A percentile compares a stretch with the other conserved stretches of the same genome.
Conservation (phyloP, 2,329 filamentous ascomycete species). For the Aspergillus puulaauensis region DNA sequence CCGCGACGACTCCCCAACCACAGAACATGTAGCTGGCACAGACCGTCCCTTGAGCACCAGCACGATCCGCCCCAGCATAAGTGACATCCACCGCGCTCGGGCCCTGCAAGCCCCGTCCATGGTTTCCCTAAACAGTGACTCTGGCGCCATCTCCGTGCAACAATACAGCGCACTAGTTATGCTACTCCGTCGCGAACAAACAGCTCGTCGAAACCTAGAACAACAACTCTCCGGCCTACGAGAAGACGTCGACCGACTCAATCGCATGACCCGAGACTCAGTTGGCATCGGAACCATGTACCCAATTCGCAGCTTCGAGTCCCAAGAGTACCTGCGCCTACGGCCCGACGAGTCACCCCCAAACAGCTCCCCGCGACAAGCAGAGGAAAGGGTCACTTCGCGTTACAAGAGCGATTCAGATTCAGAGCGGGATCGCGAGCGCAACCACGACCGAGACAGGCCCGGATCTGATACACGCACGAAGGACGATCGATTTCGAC, state of each 20-base stretch:
- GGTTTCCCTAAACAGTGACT: slow-evolving; percentile 29
- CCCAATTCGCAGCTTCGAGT: slow-evolving; percentile 31
- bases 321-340: slow-evolving; percentile 31
- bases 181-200: slow-evolving; percentile 47
- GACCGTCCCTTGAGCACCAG: slow-evolving; percentile 30
- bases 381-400: slow-evolving; percentile 15
- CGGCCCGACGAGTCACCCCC: slow-evolving; percentile 23
- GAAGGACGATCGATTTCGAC: slow-evolving; percentile 24
- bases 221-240: slow-evolving; percentile 43
- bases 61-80: slow-evolving; percentile 34
- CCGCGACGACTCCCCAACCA: slow-evolving; percentile 3
- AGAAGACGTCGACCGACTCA: slow-evolving; percentile 39
- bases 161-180: slow-evolving; percentile 49
- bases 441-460: slow-evolving; percentile 19
- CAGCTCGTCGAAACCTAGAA: slow-evolving; percentile 46
- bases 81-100: slow-evolving; percentile 27
- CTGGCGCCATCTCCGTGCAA: slow-evolving; percentile 42
- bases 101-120: slow-evolving; percentile 29
- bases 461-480: slow-evolving; percentile 9
- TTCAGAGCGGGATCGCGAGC: neutral
- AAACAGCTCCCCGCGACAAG: slow-evolving; percentile 14
- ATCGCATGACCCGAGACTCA: slow-evolving; percentile 30
- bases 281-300: slow-evolving; percentile 34
- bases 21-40: slow-evolving; percentile 11
- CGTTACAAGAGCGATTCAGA: slow-evolving; percentile 27